A percentile compares a stretch with the other conserved stretches of the same genome.
Evolutionary conservation across 2,329 filamentous ascomycete species (phyloP).

Genomic region (Pseudocercospora ulei): DNA sequence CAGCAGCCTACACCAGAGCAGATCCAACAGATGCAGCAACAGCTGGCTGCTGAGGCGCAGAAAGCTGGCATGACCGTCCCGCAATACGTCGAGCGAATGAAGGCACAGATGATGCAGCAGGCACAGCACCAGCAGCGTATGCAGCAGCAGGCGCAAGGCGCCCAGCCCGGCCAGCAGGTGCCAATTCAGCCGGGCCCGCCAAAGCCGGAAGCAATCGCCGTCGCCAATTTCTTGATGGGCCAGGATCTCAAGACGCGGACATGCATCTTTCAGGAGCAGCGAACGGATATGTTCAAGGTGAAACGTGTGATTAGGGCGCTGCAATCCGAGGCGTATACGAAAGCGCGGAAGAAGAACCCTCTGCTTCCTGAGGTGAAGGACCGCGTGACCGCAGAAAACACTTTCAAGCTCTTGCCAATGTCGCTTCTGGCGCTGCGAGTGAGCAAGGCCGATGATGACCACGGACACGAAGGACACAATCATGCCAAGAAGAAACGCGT

Average conservation of each 20-base stretch:
- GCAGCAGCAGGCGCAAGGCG: slow-evolving; percentile 34
- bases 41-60: slow-evolving; percentile 71
- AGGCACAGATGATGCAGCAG: slow-evolving; percentile 48
- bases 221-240: slow-evolving; percentile 74
- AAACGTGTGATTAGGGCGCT: slow-evolving; percentile 90
- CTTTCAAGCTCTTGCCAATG: slow-evolving; percentile 88
- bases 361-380: slow-evolving; percentile 80
- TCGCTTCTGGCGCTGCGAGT: slow-evolving; percentile 90
- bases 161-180: slow-evolving; percentile 47
- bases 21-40: slow-evolving; percentile 71
- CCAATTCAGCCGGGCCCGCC: slow-evolving; percentile 69
- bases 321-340: slow-evolving; percentile 78
- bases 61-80: slow-evolving; percentile 76
- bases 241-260: slow-evolving; percentile 84
- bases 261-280: slow-evolving; percentile 87
- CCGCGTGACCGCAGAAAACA: slow-evolving; percentile 78
- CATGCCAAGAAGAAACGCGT: slow-evolving; percentile 69
- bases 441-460: slow-evolving; percentile 66
- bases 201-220: slow-evolving; percentile 75
- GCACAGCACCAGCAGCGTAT: slow-evolving; percentile 41
- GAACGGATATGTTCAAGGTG: slow-evolving; percentile 98
- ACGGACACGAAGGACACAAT: slow-evolving; percentile 67
- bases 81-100: slow-evolving; percentile 59
- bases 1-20: slow-evolving; percentile 68
- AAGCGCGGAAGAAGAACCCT: slow-evolving; percentile 79